Conservation (phyloP, 1,284 basidiomycete genomes). For the Cryptococcus sp. region DNA sequence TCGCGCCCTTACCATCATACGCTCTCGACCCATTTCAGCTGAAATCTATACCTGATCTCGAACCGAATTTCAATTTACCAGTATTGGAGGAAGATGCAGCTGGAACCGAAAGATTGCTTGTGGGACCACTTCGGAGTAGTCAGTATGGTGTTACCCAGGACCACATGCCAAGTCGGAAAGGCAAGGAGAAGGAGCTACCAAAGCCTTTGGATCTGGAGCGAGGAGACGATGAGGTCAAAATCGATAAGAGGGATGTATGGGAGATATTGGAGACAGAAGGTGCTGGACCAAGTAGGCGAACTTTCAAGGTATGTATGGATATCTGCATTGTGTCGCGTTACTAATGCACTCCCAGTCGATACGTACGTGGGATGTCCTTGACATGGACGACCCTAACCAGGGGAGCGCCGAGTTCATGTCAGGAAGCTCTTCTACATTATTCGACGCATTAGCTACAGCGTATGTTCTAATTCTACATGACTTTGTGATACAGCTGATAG, state of each 20-base stretch:
- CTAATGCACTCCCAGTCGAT: background rate
- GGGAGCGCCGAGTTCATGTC: too few relatives aligned
- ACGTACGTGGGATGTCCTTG: background rate
- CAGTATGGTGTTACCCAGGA: background rate
- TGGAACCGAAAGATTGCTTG: slow-evolving; percentile 21
- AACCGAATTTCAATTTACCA: slow-evolving; percentile 17
- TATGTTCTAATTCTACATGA: background rate
- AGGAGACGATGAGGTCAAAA: background rate
- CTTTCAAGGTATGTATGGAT: background rate
- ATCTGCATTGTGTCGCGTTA: too few relatives aligned
- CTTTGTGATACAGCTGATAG: background rate
- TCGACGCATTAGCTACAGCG: background rate
- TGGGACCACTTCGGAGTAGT: background rate
- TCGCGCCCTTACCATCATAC: background rate
- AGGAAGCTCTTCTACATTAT: background rate
- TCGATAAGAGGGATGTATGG: too few relatives aligned
- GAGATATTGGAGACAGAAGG: background rate
- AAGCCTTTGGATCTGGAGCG: background rate
- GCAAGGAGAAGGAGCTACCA: slow-evolving; percentile 2
- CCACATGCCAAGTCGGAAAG: background rate
- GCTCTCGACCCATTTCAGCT: background rate
- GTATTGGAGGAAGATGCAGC: slow-evolving; percentile 25
- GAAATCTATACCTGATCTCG: background rate
- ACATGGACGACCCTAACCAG: background rate
- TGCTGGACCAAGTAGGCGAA: background rate